Evolutionary conservation across 306 rosid genomes (phyloP), one percentile per base, ranked within the genome.

Genomic region (Boehmeria nivea): DNA sequence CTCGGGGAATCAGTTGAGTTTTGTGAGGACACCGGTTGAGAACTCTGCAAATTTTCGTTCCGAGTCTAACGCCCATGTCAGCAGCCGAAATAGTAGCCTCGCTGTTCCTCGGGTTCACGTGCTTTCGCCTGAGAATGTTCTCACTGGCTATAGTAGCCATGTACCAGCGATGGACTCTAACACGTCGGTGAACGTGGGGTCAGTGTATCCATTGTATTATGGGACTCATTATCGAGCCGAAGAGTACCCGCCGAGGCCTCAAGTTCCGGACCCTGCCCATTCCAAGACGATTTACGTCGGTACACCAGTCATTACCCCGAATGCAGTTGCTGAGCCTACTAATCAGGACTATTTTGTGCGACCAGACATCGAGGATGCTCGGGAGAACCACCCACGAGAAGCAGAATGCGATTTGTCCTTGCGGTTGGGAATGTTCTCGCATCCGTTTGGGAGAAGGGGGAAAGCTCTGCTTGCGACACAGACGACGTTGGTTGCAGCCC

Each of bases 141-240:
- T 82, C 46, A 49, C 71, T 52, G 66, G 65, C 49, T 77, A 61
- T n/a, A n/a, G n/a, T 63, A 83, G 65, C 57, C 89, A 66, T 65
- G 69, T 69, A 17, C 62, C 79, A 59, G 19, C 77, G 24, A 55
- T 72, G 69, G 80, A 83, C 53, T 54, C n/a, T n/a, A n/a, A n/a
- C n/a, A n/a, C 80, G 70, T 51, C 77, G 12, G 26, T 67, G 66
- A 82, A 71, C 74, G 21, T 65, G 59, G 98, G 96, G 66, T 81
- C 99, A 56, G 86, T 75, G 39, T 93, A 88, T 63, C 99, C 99
- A 0, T 79, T 93, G 86, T 88, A 81, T 69, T 70, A 83, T 37
- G 86, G 86, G 64, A 10, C 68, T 52, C 64, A 69, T 23, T 61
- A 57, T 60, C 94, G 58, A 66, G 49, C 60, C n/a, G 70, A 65